Evolutionary conservation across 768 basidiomycete genomes (phyloP).

Genomic region (Lenzites betulinus): DNA sequence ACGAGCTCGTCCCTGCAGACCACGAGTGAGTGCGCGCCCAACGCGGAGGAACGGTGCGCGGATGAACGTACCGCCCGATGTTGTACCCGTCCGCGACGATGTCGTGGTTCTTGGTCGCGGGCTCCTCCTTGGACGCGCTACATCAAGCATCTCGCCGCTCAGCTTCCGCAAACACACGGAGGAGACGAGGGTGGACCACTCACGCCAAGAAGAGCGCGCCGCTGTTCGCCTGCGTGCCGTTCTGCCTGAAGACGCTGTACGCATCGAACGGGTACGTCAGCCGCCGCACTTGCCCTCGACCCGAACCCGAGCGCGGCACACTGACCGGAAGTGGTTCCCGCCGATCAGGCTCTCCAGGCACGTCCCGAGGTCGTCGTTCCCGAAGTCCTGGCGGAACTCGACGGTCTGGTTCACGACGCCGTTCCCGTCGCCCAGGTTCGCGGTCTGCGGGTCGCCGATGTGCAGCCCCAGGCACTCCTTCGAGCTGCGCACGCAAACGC

Average conservation of each 20-base stretch:
- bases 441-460: slow-evolving; percentile 39
- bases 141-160: background rate
- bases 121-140: slow-evolving; percentile 32
- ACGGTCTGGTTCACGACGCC: slow-evolving; percentile 45
- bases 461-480: slow-evolving; percentile 35
- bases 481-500: slow-evolving; percentile 28
- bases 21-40: background rate
- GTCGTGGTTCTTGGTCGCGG: slow-evolving; percentile 24
- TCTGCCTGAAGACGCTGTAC: slow-evolving; percentile 34
- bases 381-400: slow-evolving; percentile 49
- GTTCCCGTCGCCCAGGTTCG: slow-evolving; percentile 51
- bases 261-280: background rate
- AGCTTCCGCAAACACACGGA: background rate
- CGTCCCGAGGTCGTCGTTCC: slow-evolving; percentile 38
- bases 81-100: slow-evolving; percentile 36
- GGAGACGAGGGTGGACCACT: slow-evolving; percentile 6
- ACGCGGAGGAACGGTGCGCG: background rate
- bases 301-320: too few species aligned
- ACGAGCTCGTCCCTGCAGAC: slow-evolving; percentile 39
- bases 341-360: slow-evolving; percentile 44
- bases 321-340: slow-evolving; percentile 49
- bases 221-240: slow-evolving; percentile 32
- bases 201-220: slow-evolving; percentile 40
- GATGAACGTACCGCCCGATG: slow-evolving; percentile 32
- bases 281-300: too few species aligned